Evolutionary conservation across 2,329 filamentous ascomycete genomes (phyloP), one percentile per base, ranked within the genome.

Genomic region (Sporothrix pseudoabietina): DNA sequence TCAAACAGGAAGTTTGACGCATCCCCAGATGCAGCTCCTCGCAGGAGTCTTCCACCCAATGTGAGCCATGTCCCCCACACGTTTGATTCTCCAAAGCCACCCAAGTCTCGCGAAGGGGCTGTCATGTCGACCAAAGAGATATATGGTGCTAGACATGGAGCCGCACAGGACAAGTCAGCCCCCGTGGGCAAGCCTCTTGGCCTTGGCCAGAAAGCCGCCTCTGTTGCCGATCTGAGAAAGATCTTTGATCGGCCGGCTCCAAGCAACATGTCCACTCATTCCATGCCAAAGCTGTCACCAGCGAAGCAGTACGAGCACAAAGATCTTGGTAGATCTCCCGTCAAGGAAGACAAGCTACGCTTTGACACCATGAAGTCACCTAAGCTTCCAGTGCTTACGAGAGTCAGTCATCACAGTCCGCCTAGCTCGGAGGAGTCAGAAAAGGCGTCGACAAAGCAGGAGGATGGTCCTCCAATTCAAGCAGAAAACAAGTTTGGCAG

Each of bases 171-270:
- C 12, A 59, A 52, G 8, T 5, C 3, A 35, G 22, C 39, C 1
- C 39, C 26, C 12, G 3, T 12, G 22, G 1, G 14, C 26, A 8
- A n/a, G 4, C 41, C 6, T 14, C 26, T 35, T 5, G 57, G 14
- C 5, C 9, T 69, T 16, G 66, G 54, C 9, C 52, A 9, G n/a
- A 59, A 63, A 32, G 41, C 69, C 7, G 55, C 35, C 41, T 71
- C 57, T 12, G 72, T 73, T 39, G 72, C 68, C 0, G 59, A 71
- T 9, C 26, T 73, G 57, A 49, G 72, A 10, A 73, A 39, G 19
- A 22, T 73, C 19, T 73, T 73, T 71, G 72, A 73, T 12, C 14
- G 39, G 9, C 54, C 54, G 1, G 54, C 41, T 7, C 69, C 63
- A 26, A 55, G 14, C 30, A 26, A 57, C 2, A 52, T 68, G 8